Evolutionary conservation across 2,329 filamentous ascomycete species (phyloP).

Genomic region (Trichoderma atroviride): DNA sequence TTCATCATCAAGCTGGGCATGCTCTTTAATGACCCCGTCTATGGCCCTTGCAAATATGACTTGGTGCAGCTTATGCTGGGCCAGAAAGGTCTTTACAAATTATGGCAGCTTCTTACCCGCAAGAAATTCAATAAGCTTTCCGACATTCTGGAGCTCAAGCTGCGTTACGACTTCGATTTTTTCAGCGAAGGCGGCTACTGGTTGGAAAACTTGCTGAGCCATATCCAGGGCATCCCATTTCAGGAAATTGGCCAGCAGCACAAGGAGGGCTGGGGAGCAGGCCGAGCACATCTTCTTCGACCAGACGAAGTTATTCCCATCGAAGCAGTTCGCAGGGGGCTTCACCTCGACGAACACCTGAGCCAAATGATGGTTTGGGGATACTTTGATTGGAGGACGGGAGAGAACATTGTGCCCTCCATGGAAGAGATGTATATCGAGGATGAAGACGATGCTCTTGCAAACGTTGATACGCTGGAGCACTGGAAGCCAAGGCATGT

Average conservation of each 20-base stretch:
- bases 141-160: slow-evolving; percentile 59
- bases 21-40: slow-evolving; percentile 66
- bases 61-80: slow-evolving; percentile 62
- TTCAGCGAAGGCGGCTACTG: slow-evolving; percentile 35
- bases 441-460: slow-evolving; percentile 47
- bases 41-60: slow-evolving; percentile 52
- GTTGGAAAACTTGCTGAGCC: slow-evolving; percentile 28
- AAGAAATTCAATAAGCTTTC: slow-evolving; percentile 51
- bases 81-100: slow-evolving; percentile 56
- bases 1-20: slow-evolving; percentile 75
- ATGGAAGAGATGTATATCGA: slow-evolving; percentile 56
- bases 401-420: slow-evolving; percentile 54
- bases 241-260: slow-evolving; percentile 55
- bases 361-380: slow-evolving; percentile 65
- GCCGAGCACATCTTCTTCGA: slow-evolving; percentile 50
- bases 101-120: slow-evolving; percentile 63
- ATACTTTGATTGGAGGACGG: slow-evolving; percentile 56
- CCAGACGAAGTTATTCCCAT: slow-evolving; percentile 61
- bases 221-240: slow-evolving; percentile 55
- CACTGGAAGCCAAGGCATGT: slow-evolving; percentile 51
- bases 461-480: slow-evolving; percentile 38
- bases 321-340: slow-evolving; percentile 56
- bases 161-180: slow-evolving; percentile 59
- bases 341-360: slow-evolving; percentile 58
- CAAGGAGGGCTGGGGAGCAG: slow-evolving; percentile 60